Evolutionary conservation across 257 asterid genomes (phyloP), one percentile per base, ranked within the genome.

Genomic region (Parsonsia alboflavescens): DNA sequence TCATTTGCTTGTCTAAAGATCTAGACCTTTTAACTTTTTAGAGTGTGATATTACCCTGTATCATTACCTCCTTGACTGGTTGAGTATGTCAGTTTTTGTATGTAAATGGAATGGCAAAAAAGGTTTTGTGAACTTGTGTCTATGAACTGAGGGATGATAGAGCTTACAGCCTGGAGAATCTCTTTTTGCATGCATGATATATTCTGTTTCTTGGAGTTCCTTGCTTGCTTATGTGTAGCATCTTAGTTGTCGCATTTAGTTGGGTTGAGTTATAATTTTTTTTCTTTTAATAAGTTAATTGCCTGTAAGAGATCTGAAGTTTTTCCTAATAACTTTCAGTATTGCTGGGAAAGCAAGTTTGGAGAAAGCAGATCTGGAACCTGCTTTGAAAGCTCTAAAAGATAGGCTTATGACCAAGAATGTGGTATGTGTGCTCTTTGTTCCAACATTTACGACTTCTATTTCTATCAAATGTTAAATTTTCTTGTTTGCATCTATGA

Each of bases 381-480:
- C 98, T 77, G 94, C 97, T 79, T 91, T 95, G 68, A 92, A 90
- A 81, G 97, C 96, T 84, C 96, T 95, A 30, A 95, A 90, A 87
- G 99, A 95, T 80, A 88, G 96, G 90, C 98, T 95, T 46, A 95
- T 95, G 97, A 89, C 97, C 56, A 95, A 95, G 91, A 95, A 92
- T 87, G 99, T 95, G 98, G 98, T 93, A 86, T 76, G 94, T 46
- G 8, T 13, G 26, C 33, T 22, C 7, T 70, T 48, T 44, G 13
- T 44, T 33, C 70, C 39, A 19, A 52, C 52, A 46, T 72, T 64
- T 42, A 5, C 61, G 1, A 26, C 76, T 76, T 49, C 16, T 49
- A 45, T 71, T 62, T 50, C 6, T n/a, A 5, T 26, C 28, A 24
- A 50, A 50, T 52, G 21, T 49, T 52, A n/a, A 53, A 64, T 59